Base-by-base conservation (phyloP, 2,329 filamentous ascomycete genomes). In the Cadophora luteo-olivacea region DNA sequence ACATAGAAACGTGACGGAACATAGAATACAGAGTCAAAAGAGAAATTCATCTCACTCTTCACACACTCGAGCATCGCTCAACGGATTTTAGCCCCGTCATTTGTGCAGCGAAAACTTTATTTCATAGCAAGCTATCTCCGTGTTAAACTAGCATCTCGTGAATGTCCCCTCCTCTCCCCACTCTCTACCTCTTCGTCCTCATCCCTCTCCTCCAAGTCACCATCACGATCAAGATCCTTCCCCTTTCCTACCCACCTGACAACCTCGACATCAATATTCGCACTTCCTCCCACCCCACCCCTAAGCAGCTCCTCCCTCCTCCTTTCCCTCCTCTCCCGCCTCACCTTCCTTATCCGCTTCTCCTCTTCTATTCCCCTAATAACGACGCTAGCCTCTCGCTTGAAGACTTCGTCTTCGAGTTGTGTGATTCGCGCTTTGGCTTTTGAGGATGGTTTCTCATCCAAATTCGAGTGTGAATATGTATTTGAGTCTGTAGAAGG, bases 281-380 rank as follows among this genome's bases (percentile, higher is more conserved):
- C 48, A 32, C 60, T 62, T 3, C 57, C 57, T 24, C 57, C 57
- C 14, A 62, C 41, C 1, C 60, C 60, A 51, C 60, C 60, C 22
- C 60, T 49, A n/a, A 51, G 11, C 25, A 49, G 16, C 41, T 63
- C 65, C 22, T 63, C 25, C n/a, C 52, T 49, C 41, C 41, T 57
- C 52, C 61, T 58, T 14, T 29, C 51, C 33, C 54, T 51, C 19
- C 49, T 67, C 51, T 58, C 65, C 51, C 33, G 33, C 60, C 65
- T 67, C 9, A 36, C 41, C 38, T 5, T 25, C 25, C 25, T 33
- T 4, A 38, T 49, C 45, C 41, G 57, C 29, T 45, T 45, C 19
- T 52, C 58, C 19, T 67, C 51, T 32, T 52, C 60, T 4, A 38
- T 1, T 1, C 36, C 52, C 25, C 7, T 32, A 7, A 49, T 25